Percentiles rank a stretch among this genome's conserved stretches.
Evolutionary conservation across 345 rosid species (phyloP).

Genomic region (Adansonia digitata): DNA sequence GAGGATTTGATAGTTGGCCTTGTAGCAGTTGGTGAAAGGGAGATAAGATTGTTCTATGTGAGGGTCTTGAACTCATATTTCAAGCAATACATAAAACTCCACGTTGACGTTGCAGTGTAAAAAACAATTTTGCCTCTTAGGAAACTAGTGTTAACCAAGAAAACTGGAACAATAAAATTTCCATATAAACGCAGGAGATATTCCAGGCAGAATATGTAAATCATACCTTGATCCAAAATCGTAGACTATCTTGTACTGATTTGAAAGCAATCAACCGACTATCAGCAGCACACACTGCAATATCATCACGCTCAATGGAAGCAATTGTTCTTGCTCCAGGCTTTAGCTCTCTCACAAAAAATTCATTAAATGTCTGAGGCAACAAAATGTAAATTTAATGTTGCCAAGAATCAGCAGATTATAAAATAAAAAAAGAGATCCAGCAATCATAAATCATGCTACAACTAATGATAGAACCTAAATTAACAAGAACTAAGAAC

Average conservation of each 20-base stretch:
- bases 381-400: neutral
- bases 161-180: neutral
- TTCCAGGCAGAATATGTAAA: conserved; percentile 1
- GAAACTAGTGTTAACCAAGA: neutral
- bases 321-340: conserved; percentile 79
- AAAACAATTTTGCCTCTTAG: neutral
- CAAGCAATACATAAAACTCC: neutral
- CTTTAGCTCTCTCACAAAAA: conserved; percentile 81
- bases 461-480: neutral
- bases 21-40: neutral
- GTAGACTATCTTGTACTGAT: conserved; percentile 51
- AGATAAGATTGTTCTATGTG: neutral
- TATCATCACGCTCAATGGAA: conserved; percentile 38
- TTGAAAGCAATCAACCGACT: conserved; percentile 83
- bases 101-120: neutral
- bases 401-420: conserved; percentile 1
- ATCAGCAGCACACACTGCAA: conserved; percentile 82
- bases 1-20: neutral
- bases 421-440: neutral
- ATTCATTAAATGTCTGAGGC: conserved; percentile 85
- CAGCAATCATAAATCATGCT: neutral
- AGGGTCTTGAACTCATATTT: neutral
- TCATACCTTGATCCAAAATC: conserved; percentile 91
- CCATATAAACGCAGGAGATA: neutral
- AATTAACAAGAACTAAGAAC: neutral